Percentiles rank a stretch among this genome's conserved stretches.
Conservation (phyloP, 2,329 filamentous ascomycete species). For the Pleomassaria siparia region DNA sequence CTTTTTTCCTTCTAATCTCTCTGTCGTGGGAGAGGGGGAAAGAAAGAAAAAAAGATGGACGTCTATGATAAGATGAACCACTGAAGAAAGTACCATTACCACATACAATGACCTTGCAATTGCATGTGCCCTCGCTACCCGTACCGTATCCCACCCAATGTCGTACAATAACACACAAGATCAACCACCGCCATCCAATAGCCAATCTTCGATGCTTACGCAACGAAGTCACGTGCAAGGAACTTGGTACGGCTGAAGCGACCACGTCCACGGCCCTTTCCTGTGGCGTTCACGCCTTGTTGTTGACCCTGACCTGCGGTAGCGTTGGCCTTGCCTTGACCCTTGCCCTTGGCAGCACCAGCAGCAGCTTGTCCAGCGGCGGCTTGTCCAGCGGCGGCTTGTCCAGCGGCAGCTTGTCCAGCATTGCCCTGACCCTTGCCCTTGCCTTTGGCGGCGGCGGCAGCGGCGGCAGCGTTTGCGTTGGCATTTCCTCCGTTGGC, state of each 20-base stretch:
- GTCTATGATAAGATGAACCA: conserved; percentile 29
- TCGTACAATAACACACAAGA: background rate
- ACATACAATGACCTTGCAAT: conserved; percentile 12
- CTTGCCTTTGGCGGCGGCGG: conserved; percentile 9
- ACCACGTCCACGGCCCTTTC: conserved; percentile 13
- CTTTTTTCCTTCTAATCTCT: no score
- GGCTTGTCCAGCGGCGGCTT: conserved; percentile 5
- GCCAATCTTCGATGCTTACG: conserved; percentile 15
- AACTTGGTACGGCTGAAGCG: conserved; percentile 33
- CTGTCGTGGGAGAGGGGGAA: no score
- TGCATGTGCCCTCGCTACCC: background rate
- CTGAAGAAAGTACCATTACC: conserved; percentile 35
- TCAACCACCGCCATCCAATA: background rate
- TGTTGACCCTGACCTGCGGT: conserved; percentile 9
- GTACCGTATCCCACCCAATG: no score
- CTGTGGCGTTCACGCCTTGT: conserved; percentile 4
- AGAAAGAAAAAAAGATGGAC: conserved; percentile 24
- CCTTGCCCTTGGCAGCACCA: conserved; percentile 7
- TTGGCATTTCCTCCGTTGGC: conserved; percentile 2
- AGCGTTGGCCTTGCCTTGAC: conserved; percentile 8
- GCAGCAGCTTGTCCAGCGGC: no score
- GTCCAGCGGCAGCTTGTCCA: conserved; percentile 1
- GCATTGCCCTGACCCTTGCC: conserved; percentile 1
- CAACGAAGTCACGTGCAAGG: conserved; percentile 35
- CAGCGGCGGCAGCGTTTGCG: conserved; percentile 15